These are phyloP conservation scores for Solanum neorickii DNA, from an alignment of 257 asterid species.

Conservation along the genomic window DNA sequence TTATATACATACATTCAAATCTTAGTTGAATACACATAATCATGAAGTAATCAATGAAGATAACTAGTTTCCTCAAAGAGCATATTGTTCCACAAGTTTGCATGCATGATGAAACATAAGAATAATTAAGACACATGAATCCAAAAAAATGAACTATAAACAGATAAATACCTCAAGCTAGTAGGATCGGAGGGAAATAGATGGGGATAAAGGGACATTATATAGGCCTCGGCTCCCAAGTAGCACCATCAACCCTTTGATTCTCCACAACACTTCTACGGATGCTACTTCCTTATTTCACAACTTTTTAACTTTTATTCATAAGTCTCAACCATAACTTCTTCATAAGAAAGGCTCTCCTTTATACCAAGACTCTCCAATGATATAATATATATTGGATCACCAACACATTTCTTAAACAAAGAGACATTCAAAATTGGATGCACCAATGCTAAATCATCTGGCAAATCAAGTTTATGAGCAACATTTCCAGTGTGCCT, in stretches of 20 bases:
- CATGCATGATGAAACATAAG: not conserved
- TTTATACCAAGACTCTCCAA: not conserved
- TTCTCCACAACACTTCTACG: not conserved
- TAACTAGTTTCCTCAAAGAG: not conserved
- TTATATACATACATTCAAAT: not conserved
- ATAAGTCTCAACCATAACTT: not conserved
- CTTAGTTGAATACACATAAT: not conserved
- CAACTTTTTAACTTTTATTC: no score
- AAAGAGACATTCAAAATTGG: not conserved
- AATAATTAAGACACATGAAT: not conserved
- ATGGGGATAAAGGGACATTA: not conserved
- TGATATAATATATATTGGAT: not conserved
- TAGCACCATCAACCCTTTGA: not conserved
- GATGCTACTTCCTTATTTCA: not conserved
- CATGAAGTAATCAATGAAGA: not conserved
- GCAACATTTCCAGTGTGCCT: not conserved
- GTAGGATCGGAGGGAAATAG: not conserved
- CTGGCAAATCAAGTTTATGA: not conserved
- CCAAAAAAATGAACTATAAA: no score
- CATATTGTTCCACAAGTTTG: not conserved
- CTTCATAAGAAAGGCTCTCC: not conserved
- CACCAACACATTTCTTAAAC: not conserved
- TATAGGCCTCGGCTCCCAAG: not conserved
- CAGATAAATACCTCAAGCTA: not conserved
- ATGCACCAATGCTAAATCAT: not conserved